Percentiles rank a stretch among this genome's conserved stretches.
These are phyloP conservation scores for Striga hermonthica DNA, from an alignment of 305 asterid species.

Conservation along the genomic window DNA sequence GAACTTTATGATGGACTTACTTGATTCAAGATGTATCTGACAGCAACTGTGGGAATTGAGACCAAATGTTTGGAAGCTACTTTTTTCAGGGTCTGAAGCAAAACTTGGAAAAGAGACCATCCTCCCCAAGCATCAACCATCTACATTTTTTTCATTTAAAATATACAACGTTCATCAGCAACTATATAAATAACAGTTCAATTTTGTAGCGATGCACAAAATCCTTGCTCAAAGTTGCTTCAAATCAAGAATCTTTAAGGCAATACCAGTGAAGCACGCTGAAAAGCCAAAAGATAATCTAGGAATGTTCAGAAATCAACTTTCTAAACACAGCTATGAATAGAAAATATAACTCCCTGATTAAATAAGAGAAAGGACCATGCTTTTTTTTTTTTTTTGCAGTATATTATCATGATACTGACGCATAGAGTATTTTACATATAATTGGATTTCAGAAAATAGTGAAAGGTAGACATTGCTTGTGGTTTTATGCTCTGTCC, in stretches of 20 bases:
- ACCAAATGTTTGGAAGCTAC: conserved; percentile 77
- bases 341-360: background rate
- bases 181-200: background rate
- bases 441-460: background rate
- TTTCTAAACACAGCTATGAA: background rate
- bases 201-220: no score
- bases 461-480: background rate
- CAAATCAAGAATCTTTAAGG: no score
- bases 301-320: background rate
- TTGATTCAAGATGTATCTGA: conserved; percentile 75
- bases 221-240: no score
- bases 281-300: conserved; percentile 7
- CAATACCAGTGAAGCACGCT: background rate
- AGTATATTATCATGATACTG: background rate
- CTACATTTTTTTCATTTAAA: conserved; percentile 38
- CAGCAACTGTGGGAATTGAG: conserved; percentile 83
- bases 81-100: conserved; percentile 63
- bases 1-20: conserved; percentile 31
- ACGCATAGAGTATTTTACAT: background rate
- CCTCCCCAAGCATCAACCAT: conserved; percentile 99
- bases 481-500: conserved; percentile 7
- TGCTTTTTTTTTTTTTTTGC: background rate
- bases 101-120: conserved; percentile 80
- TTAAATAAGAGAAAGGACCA: background rate
- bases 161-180: background rate